Percentiles rank a stretch among this genome's conserved stretches.
phyloP scores from a whole-genome alignment of 495 filamentous ascomycete species.

The Neurospora sp. region DNA sequence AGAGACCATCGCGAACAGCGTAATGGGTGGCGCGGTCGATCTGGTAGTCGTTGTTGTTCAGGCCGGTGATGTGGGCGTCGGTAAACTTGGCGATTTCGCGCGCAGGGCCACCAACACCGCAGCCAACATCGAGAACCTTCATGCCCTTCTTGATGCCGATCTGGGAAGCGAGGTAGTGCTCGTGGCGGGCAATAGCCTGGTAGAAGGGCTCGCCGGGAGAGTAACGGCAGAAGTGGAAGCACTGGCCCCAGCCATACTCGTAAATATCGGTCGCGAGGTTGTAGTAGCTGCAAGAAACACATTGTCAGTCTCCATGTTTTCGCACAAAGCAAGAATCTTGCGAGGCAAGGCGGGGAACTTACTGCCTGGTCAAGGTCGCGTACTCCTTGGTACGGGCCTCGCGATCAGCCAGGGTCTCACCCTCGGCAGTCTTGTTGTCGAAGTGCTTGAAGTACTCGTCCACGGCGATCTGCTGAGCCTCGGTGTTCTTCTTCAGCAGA shows the following conservation, averaged over 20 bases:
- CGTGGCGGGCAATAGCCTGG: slow-evolving; percentile 93
- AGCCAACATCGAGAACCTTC: slow-evolving; percentile 93
- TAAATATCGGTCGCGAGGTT: slow-evolving; percentile 96
- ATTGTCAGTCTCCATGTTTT: slow-evolving; percentile 2
- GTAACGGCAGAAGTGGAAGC: slow-evolving; percentile 98
- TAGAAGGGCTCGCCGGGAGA: slow-evolving; percentile 77
- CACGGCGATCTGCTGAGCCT: slow-evolving; percentile 77
- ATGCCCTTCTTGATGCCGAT: slow-evolving; percentile 79
- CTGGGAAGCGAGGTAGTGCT: slow-evolving; percentile 91
- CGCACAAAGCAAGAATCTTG: background rate
- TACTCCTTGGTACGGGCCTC: slow-evolving; percentile 84
- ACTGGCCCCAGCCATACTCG: slow-evolving; percentile 92
- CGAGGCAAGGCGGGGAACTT: slow-evolving; percentile 27
- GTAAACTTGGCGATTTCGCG: slow-evolving; percentile 95
- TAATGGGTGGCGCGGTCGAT: slow-evolving; percentile 89
- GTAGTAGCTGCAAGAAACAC: slow-evolving; percentile 65
- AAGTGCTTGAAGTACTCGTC: slow-evolving; percentile 99
- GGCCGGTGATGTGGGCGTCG: slow-evolving; percentile 75
- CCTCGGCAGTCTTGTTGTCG: slow-evolving; percentile 79
- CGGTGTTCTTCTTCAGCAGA: slow-evolving; percentile 74
- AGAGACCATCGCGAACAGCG: slow-evolving; percentile 69
- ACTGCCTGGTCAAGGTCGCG: slow-evolving; percentile 91
- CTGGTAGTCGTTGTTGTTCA: slow-evolving; percentile 99
- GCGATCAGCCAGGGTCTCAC: slow-evolving; percentile 73
- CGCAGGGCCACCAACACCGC: slow-evolving; percentile 95